A percentile compares a stretch with the other conserved stretches of the same genome.
Conservation (phyloP, 331 rosid genomes). For the Acacia concinna region DNA sequence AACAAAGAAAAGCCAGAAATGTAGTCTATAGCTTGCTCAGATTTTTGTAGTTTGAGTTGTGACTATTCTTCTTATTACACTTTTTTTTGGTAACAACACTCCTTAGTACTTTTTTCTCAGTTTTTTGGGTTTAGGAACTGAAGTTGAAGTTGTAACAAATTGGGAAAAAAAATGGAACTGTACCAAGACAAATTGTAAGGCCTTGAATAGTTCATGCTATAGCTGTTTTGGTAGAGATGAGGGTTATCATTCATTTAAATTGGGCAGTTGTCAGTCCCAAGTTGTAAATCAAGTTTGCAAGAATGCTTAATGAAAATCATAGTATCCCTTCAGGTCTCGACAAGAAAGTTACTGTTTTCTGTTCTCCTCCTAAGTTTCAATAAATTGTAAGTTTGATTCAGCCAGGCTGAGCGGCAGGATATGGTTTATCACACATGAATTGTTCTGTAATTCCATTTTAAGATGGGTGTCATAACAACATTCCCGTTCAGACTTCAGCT, state of each 20-base stretch:
- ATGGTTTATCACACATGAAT: not conserved
- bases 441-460: not conserved
- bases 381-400: not conserved
- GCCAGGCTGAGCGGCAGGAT: not conserved
- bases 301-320: not conserved
- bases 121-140: not conserved
- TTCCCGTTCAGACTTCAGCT: slow-evolving; percentile 9
- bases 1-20: not conserved
- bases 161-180: not conserved
- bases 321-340: not conserved
- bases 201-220: not conserved
- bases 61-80: not conserved
- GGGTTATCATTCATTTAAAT: not conserved
- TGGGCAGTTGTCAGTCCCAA: not conserved
- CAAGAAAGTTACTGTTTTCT: not conserved
- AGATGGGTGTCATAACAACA: not conserved
- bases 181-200: not conserved
- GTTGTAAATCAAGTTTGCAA: not conserved
- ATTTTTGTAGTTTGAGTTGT: slow-evolving; percentile 1
- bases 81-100: too few relatives aligned
- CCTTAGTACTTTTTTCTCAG: not conserved
- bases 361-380: not conserved
- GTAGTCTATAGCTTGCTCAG: not conserved
- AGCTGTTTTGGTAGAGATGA: not conserved
- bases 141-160: not conserved